Evolutionary conservation across 306 rosid genomes (phyloP), one percentile per base, ranked within the genome.

Genomic region (Pyrus communis): DNA sequence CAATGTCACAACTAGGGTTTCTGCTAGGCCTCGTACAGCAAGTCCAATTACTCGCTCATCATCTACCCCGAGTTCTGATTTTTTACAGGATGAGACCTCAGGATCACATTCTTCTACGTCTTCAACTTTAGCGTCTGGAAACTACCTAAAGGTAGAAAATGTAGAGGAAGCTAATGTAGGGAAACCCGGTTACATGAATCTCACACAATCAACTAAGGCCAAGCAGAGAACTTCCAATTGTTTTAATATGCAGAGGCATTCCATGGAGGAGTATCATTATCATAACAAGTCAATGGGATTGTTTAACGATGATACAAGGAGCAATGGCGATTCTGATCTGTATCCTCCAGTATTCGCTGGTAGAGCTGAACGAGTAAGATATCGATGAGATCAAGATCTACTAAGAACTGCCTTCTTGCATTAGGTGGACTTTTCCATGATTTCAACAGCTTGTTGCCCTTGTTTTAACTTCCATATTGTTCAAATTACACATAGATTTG

Each of bases 141-240:
- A 67, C 68, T 60, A 73, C 55, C 61, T 64, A 64, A 67, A 28
- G 73, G 81, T 55, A 72, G 90, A 80, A 42, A 73, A 70, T 46
- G 43, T 23, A 19, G 87, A 78, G 61, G 84, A 87, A 67, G 77
- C 66, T 22, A 79, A 33, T 18, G 28, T 67, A 27, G 28, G 51
- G 21, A 87, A 81, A 54, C 92, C 91, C 19, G 86, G 86, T 79
- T 95, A 92, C 84, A 86, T 87, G 88, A 84, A 77, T 79, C 79
- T 88, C 76, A 92, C 97, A 72, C 80, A 76, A 27, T 95, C 96
- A 22, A 87, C 77, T 5, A 90, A 82, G 76, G 92, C 91, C 30
- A 95, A 90, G 83, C 84, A 82, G 81, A 83, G 87, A 82, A 62
- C 79, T 76, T 81, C 75, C 60, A 70, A 83, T 75, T 71, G 65